Evolutionary conservation across 495 filamentous ascomycete species (phyloP).

Genomic region (Amphirosellinia nigrospora): DNA sequence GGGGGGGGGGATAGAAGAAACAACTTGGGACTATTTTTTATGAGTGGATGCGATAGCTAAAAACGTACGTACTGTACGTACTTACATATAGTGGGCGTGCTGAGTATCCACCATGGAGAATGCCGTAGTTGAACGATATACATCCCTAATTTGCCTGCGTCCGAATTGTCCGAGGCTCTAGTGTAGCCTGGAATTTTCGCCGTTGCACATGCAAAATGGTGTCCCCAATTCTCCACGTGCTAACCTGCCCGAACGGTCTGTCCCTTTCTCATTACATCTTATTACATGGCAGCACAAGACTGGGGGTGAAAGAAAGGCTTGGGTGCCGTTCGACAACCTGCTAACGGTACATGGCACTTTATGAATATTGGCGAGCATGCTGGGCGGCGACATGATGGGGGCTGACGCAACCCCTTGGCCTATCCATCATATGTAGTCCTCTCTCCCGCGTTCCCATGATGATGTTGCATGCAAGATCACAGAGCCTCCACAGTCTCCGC

Average conservation of each 20-base stretch:
- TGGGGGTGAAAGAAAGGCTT: neutral
- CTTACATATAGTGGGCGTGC: neutral
- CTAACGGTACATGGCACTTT: neutral
- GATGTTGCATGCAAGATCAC: neutral
- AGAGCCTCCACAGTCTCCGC: slow-evolving; percentile 13
- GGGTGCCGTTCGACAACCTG: neutral
- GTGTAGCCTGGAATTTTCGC: neutral
- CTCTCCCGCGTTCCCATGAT: neutral
- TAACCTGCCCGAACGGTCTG: neutral
- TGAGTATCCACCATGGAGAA: neutral
- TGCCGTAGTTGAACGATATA: neutral
- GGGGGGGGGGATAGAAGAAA: too few species aligned
- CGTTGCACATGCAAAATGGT: neutral
- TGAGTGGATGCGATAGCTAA: too few species aligned
- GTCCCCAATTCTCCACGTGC: neutral
- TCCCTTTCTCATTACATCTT: too few species aligned
- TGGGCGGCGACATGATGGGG: neutral
- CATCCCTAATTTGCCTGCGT: neutral
- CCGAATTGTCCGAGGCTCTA: neutral
- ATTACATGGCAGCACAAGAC: neutral
- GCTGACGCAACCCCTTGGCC: neutral
- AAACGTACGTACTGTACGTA: neutral
- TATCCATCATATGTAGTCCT: neutral
- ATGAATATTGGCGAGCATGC: neutral
- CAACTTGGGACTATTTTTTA: too few species aligned